Conservation (phyloP, 1,284 basidiomycete species). For the Trichosporon inkin region DNA sequence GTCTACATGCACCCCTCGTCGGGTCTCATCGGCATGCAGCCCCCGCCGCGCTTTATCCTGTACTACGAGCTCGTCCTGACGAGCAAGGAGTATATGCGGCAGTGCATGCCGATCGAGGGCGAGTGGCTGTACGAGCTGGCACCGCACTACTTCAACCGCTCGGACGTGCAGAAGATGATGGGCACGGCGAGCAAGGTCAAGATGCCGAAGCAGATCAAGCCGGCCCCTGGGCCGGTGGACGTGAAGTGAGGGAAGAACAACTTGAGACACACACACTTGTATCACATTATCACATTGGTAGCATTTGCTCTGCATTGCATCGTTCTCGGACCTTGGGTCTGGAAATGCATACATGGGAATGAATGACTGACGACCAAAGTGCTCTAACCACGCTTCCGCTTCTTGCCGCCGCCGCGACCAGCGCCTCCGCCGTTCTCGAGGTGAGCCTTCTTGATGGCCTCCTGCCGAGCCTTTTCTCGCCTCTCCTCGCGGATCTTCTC, state of each 20-base stretch:
- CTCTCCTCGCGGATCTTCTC: constrained; percentile 71
- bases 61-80: constrained; percentile 79
- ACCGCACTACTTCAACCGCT: constrained; percentile 87
- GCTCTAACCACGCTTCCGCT: constrained; percentile 14
- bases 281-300: background rate
- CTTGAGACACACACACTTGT: background rate
- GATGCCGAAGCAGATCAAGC: constrained; percentile 65
- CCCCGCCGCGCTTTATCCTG: constrained; percentile 80
- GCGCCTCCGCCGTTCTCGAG: constrained; percentile 34
- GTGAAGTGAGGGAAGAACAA: background rate
- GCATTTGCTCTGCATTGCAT: background rate
- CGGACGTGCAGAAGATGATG: constrained; percentile 77
- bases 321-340: background rate
- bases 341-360: constrained; percentile 5
- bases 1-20: constrained; percentile 96
- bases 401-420: constrained; percentile 15
- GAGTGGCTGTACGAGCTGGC: constrained; percentile 90
- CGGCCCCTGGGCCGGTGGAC: background rate
- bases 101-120: constrained; percentile 97
- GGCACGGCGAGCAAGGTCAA: constrained; percentile 69
- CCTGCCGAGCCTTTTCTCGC: constrained; percentile 55
- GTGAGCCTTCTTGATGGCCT: constrained; percentile 49
- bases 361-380: background rate
- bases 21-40: constrained; percentile 89
- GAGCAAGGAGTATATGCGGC: constrained; percentile 61